Conservation (phyloP, 2,329 filamentous ascomycete genomes). For the Colletotrichum kahawae region DNA sequence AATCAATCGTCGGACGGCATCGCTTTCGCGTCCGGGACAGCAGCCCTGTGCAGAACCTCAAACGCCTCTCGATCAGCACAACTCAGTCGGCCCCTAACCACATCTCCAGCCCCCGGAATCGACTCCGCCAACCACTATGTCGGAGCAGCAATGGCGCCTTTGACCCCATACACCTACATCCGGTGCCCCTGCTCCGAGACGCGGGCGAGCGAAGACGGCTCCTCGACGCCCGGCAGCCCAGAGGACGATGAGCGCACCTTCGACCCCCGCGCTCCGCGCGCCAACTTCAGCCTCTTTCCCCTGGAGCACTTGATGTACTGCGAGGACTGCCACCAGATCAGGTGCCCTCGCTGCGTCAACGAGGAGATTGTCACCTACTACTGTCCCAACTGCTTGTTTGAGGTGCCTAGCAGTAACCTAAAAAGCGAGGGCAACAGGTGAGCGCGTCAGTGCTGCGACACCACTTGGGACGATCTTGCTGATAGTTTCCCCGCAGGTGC, state of each 20-base stretch:
- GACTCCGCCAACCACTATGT: not conserved
- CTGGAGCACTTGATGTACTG: slow-evolving; percentile 95
- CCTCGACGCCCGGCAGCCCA: slow-evolving; percentile 39
- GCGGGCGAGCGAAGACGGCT: slow-evolving; percentile 34
- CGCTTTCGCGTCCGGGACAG: slow-evolving; percentile 3
- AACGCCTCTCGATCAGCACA: not conserved
- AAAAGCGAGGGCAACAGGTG: slow-evolving; percentile 94
- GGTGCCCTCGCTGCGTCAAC: slow-evolving; percentile 87
- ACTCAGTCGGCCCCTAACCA: not conserved
- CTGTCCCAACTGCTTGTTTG: slow-evolving; percentile 94
- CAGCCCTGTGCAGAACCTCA: slow-evolving; percentile 9
- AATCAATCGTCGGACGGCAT: not conserved
- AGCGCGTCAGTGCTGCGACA: slow-evolving; percentile 21
- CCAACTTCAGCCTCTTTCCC: slow-evolving; percentile 91
- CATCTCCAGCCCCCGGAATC: not conserved
- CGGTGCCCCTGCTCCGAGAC: slow-evolving; percentile 68
- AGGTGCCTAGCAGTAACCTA: slow-evolving; percentile 91
- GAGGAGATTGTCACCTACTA: slow-evolving; percentile 97
- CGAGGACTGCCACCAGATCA: slow-evolving; percentile 95
- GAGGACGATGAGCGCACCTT: slow-evolving; percentile 82
- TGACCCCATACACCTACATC: slow-evolving; percentile 69
- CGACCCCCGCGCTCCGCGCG: slow-evolving; percentile 81
- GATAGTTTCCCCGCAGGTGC: slow-evolving; percentile 60
- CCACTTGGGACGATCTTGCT: not conserved
- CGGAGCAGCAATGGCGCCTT: slow-evolving; percentile 47